Base-by-base conservation (phyloP, 495 filamentous ascomycete genomes). In the Xylaria cubensis region DNA sequence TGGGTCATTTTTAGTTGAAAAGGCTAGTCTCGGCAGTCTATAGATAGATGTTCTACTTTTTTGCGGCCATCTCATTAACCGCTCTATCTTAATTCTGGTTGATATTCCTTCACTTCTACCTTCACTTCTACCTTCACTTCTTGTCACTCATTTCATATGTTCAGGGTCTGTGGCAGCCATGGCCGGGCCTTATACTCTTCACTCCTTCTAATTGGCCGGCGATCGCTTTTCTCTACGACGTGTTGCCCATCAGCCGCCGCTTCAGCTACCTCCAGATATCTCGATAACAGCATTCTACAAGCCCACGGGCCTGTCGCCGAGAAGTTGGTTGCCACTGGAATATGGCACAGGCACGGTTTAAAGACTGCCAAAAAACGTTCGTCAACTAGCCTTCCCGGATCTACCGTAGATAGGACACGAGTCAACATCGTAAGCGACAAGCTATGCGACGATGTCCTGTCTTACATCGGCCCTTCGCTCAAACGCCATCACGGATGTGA, bases 401-500 rank as follows among this genome's bases (percentile, higher is more conserved):
- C 34, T 4, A 50, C 32, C 9, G 73, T 21, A 26, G 78, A 80
- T 56, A 80, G 75, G 36, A 58, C 69, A n/a, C 79, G 85, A 46
- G 75, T 87, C 59, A 84, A 90, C 62, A 80, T 93, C 68, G 84
- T 90, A 63, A 88, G 84, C 80, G 84, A 89, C 26, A 59, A 82
- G 24, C 81, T 94, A 68, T 91, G 91, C 74, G 77, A 85, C 64
- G 81, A 86, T 51, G 74, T 83, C 29, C 24, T 85, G 64, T 71
- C 76, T 0, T 83, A 83, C 59, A 71, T 85, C 26, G 76, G 76
- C 12, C 51, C 74, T 21, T 88, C 86, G 13, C 87, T 97, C 32
- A 78, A 80, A 26, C 85, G 86, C 64, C 88, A 94, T 76, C 77
- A 81, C 17, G 91, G 91, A 64, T 90, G 94, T 75, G 93, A 94